Conservation (phyloP, 805 yeast genomes). For the Wickerhamia fluorescens region DNA sequence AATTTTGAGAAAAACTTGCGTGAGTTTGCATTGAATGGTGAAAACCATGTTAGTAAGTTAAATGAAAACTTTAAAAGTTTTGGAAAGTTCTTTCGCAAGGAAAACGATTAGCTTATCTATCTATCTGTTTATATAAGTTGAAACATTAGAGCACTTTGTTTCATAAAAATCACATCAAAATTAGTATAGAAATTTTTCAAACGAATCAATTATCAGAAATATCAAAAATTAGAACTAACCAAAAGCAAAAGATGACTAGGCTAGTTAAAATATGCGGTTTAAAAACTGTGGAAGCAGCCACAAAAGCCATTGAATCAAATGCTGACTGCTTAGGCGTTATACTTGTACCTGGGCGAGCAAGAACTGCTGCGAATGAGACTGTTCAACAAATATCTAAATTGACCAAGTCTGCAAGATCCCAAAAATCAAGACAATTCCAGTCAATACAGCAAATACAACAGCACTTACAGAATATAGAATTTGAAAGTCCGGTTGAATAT, state of each 20-base stretch:
- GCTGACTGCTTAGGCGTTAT: constrained; percentile 81
- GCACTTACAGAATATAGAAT: constrained; percentile 8
- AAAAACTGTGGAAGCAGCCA: constrained; percentile 59
- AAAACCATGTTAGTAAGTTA: constrained; percentile 53
- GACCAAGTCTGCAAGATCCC: constrained; percentile 18
- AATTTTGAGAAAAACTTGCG: constrained; percentile 39
- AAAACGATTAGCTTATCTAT: constrained; percentile 8
- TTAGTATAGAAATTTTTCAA: no score
- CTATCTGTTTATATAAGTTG: not conserved
- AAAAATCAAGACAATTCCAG: constrained; percentile 10
- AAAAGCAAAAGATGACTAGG: constrained; percentile 1
- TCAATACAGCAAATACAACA: constrained; percentile 13
- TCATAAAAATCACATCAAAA: not conserved
- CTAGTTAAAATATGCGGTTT: constrained; percentile 80
- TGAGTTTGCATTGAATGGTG: constrained; percentile 44
- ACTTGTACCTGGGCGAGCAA: constrained; percentile 71
- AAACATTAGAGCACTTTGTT: not conserved
- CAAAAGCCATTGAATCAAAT: constrained; percentile 59
- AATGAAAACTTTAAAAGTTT: constrained; percentile 61
- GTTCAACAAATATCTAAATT: constrained; percentile 22
- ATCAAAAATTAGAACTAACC: no score
- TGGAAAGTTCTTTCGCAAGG: constrained; percentile 45
- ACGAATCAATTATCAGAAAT: no score
- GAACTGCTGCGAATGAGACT: constrained; percentile 48
- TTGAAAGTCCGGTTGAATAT: constrained; percentile 17